Evolutionary conservation across 306 rosid genomes (phyloP).

Genomic region (Castanea sativa): DNA sequence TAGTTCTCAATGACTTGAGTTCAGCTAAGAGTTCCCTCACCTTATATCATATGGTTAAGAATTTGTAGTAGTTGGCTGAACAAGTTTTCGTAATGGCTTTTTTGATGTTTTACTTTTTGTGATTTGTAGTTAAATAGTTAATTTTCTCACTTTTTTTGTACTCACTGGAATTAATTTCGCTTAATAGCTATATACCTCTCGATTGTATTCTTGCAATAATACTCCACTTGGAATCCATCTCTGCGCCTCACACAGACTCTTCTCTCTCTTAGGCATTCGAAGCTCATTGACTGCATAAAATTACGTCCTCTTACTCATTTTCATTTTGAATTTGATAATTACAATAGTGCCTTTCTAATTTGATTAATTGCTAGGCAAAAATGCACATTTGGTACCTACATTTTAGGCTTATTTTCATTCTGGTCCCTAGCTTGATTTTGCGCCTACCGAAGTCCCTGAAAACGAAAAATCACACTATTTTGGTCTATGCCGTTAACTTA

Average conservation of each 20-base stretch:
- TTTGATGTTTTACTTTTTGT: not conserved
- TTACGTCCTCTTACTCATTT: too few species aligned
- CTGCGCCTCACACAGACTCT: too few species aligned
- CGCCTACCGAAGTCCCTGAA: too few species aligned
- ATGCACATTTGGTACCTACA: too few species aligned
- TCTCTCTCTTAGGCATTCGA: too few species aligned
- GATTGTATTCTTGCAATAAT: not conserved
- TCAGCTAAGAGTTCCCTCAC: not conserved
- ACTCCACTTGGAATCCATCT: not conserved
- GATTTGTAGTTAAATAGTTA: not conserved
- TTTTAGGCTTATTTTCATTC: too few species aligned
- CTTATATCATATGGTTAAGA: not conserved
- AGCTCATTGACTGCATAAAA: too few species aligned
- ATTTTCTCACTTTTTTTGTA: not conserved
- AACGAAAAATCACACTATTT: rapidly evolving
- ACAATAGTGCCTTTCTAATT: too few species aligned
- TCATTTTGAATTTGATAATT: too few species aligned
- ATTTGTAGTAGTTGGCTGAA: not conserved
- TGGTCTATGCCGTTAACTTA: rapidly evolving
- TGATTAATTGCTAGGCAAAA: too few species aligned
- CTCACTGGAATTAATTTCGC: not conserved
- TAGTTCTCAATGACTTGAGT: not conserved
- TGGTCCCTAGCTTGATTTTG: too few species aligned
- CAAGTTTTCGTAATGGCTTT: not conserved
- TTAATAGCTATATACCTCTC: not conserved